These are phyloP conservation scores for Amanita thiersii DNA, from an alignment of 768 basidiomycete species.

Conservation along the genomic window DNA sequence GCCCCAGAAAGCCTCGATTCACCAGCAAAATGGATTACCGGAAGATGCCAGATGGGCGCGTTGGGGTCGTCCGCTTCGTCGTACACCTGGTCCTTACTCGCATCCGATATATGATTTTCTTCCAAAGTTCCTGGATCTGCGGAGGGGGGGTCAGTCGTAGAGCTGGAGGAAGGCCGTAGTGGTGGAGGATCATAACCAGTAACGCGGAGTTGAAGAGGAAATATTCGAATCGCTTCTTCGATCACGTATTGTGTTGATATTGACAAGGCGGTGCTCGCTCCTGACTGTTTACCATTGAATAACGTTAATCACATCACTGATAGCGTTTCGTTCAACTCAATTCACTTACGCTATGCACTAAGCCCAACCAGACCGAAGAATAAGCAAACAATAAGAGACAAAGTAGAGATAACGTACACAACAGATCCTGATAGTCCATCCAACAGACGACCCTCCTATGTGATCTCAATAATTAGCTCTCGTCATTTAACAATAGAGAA, in stretches of 20 bases:
- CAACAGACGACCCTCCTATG: constrained; percentile 51
- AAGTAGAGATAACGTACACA: constrained; percentile 28
- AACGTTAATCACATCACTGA: background rate
- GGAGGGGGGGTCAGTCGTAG: background rate
- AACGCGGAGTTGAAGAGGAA: constrained; percentile 41
- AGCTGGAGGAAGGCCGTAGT: constrained; percentile 15
- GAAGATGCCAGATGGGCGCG: constrained; percentile 26
- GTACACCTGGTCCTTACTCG: too few relatives aligned
- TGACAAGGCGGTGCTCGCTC: constrained; percentile 12
- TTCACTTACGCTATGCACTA: constrained; percentile 31
- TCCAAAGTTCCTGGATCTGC: background rate
- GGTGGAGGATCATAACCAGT: constrained; percentile 25
- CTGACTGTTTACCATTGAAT: constrained; percentile 10
- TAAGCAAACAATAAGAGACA: background rate
- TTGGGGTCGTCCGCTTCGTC: constrained; percentile 13
- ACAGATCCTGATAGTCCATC: constrained; percentile 48
- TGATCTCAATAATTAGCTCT: too few relatives aligned
- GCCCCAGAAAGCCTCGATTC: constrained; percentile 26
- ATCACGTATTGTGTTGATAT: constrained; percentile 16
- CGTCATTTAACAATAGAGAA: background rate
- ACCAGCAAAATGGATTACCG: constrained; percentile 45
- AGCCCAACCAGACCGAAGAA: background rate
- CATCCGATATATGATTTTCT: background rate
- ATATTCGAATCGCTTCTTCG: constrained; percentile 42
- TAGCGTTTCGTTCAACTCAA: background rate